Evolutionary conservation across 2,329 filamentous ascomycete genomes (phyloP), one percentile per base, ranked within the genome.

Genomic region (Volutella citrinella): DNA sequence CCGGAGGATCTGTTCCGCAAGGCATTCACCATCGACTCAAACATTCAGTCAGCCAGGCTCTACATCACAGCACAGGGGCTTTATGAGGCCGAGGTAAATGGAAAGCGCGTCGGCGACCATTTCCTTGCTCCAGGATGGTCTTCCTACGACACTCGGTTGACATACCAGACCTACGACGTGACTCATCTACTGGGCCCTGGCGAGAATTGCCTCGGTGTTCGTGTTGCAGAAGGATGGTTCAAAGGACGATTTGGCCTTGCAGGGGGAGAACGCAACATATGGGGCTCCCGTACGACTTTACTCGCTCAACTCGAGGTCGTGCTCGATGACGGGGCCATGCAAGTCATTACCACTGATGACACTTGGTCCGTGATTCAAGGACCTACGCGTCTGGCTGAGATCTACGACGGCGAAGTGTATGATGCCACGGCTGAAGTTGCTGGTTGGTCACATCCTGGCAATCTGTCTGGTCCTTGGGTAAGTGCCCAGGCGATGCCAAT

Each of bases 351-450:
- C 0, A 64, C 62, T 6, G 65, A 70, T 36, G 49, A 54, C 0
- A 55, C 52, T 0, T 72, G 68, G 68, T 47, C 50, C 12, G 55
- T 54, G 5, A 55, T 29, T 10, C 40, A 42, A 8, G 56, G 63
- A 0, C 51, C 64, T 11, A 52, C 64, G 2, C 28, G 58, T 0
- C 40, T 45, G 2, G 57, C 58, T 3, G 66, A 71, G 28, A 63
- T 77, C 6, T 76, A 75, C 40, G 60, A 76, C 46, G 74, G 74
- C 5, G 72, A 78, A 38, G 41, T 57, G 0, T 76, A 70, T 36
- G 68, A 76, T 46, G 55, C 60, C 0, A 51, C 52, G 15, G 34
- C 56, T 3, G 59, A 65, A 17, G 38, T 50, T 3, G 15, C 42
- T 18, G 19, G 15, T 8, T 3, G 3, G 3, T 5, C 10, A 9